Percentiles rank a stretch among this genome's conserved stretches.
Conservation (phyloP, 1,284 basidiomycete species). For the Marasmius tenuissimus region DNA sequence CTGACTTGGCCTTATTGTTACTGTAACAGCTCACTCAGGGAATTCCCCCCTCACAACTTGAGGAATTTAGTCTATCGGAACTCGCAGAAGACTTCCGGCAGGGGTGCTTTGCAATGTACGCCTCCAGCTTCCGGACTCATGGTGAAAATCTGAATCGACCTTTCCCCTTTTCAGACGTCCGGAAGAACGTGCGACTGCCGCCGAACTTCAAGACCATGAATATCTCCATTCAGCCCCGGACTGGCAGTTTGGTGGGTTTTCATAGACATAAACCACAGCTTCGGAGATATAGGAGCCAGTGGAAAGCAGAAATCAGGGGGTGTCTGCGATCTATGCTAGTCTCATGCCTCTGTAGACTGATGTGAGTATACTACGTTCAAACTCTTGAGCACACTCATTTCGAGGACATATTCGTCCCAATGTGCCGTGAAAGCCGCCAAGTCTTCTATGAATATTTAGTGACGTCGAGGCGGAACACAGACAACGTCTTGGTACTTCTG, state of each 20-base stretch:
- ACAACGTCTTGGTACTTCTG: no score
- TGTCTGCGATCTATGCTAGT: no score
- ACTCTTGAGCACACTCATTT: no score
- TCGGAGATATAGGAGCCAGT: not conserved
- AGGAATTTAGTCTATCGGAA: slow-evolving; percentile 73
- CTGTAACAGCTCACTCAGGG: slow-evolving; percentile 70
- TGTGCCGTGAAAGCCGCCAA: no score
- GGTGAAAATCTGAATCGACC: not conserved
- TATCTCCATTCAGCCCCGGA: slow-evolving; percentile 77
- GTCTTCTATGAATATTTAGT: no score
- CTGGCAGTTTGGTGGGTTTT: slow-evolving; percentile 76
- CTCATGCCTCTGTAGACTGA: no score
- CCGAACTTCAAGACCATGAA: slow-evolving; percentile 79
- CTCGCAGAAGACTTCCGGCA: slow-evolving; percentile 86
- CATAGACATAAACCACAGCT: slow-evolving; percentile 23
- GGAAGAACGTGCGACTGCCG: slow-evolving; percentile 80
- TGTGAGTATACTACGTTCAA: no score
- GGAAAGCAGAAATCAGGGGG: no score
- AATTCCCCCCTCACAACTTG: slow-evolving; percentile 85
- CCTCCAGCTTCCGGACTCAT: not conserved
- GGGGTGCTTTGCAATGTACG: slow-evolving; percentile 21
- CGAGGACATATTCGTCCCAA: no score
- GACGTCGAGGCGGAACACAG: no score
- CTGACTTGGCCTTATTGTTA: not conserved
- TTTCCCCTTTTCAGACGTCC: slow-evolving; percentile 62